Evolutionary conservation across 441 rosid genomes (phyloP), one percentile per base, ranked within the genome.

Genomic region (Erysimum cheiri): DNA sequence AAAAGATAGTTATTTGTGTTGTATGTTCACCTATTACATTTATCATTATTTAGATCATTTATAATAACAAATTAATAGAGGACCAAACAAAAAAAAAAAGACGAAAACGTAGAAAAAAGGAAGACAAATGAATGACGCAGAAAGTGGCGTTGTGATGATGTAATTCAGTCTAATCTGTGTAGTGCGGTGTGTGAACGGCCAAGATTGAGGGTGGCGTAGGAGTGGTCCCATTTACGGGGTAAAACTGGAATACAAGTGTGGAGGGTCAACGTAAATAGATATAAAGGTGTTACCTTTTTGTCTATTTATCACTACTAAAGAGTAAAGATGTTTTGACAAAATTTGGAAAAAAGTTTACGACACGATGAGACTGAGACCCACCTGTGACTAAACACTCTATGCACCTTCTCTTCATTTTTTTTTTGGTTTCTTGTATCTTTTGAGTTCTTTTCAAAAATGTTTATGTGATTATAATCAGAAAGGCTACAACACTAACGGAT

Each of bases 241-340:
- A 60, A 8, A 41, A n/a, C 33, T 28, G 63, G 31, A 62, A 71
- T 60, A 43, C 60, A 33, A 44, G 71, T 49, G 50, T 67, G 63
- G 53, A 74, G 59, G 59, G 73, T 74, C 78, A 74, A 74, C 78
- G 69, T 74, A 67, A 60, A 67, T 54, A 68, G 78, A 74, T 68
- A 54, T 68, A 74, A 68, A 53, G 78, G 43, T 74, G 59, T 17
- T 9, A 44, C 29, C 69, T 74, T 60, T 73, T 67, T 52, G 71
- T 73, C 77, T 73, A 32, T 49, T 46, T 72, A 57, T 57, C 54
- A 57, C 60, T 59, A 50, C 60, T 59, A 50, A 73, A 60, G 67
- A 60, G 69, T 54, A 67, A 60, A 67, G 58, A 44, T 67, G 73
- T 74, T 73, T 19, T 60, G 78, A 74, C 78, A 74, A 67, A 41